These are phyloP conservation scores for Geotrichum klebahnii DNA, from an alignment of 1,139 yeast genomes.

Conservation along the genomic window DNA sequence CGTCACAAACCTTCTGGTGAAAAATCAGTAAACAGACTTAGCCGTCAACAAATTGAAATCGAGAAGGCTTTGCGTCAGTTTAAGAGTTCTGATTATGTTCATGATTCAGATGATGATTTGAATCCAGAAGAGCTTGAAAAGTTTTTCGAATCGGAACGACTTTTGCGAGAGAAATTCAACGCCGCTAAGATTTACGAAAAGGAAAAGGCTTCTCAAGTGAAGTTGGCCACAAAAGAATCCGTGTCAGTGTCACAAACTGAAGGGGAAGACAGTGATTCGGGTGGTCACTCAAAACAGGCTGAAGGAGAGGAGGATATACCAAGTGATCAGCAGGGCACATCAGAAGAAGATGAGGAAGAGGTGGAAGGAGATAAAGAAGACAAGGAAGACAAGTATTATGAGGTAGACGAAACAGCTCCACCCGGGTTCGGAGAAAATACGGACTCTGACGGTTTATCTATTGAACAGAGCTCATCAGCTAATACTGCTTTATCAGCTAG, in stretches of 20 bases:
- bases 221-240: neutral
- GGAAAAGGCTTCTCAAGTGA: conserved; percentile 1
- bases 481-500: too few species aligned
- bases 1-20: conserved; percentile 3
- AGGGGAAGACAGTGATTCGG: conserved; percentile 29
- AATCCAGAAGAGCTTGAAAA: conserved; percentile 53
- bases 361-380: neutral
- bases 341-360: conserved; percentile 17
- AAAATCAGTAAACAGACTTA: conserved; percentile 13
- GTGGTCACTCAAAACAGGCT: neutral
- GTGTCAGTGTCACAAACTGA: conserved; percentile 24
- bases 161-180: conserved; percentile 45
- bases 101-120: conserved; percentile 63
- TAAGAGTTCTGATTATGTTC: conserved; percentile 45
- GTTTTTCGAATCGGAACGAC: conserved; percentile 59
- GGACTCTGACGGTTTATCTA: conserved; percentile 26
- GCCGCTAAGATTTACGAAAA: conserved; percentile 6
- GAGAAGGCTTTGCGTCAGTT: conserved; percentile 24
- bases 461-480: too few species aligned
- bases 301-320: neutral
- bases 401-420: neutral
- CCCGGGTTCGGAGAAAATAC: conserved; percentile 25
- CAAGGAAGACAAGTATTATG: neutral
- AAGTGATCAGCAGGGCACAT: neutral
- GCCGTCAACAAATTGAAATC: conserved; percentile 12